Evolutionary conservation across 805 yeast species (phyloP).

Genomic region (Nakazawaea wyomingensis): DNA sequence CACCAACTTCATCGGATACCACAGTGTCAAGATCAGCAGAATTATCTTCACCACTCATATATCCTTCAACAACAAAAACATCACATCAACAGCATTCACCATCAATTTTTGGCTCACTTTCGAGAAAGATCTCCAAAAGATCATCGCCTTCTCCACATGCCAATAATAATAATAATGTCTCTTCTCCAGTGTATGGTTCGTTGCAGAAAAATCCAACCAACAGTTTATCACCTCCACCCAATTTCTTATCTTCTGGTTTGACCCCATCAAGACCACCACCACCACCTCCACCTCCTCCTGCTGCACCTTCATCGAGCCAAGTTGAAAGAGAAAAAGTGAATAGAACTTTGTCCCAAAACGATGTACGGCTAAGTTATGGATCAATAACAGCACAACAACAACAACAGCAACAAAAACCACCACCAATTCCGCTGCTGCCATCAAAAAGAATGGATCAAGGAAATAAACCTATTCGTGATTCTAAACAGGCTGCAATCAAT

Average conservation of each 20-base stretch:
- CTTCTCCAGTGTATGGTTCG: background rate
- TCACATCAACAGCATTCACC: conserved; percentile 13
- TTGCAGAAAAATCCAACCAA: background rate
- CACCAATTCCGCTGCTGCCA: conserved; percentile 22
- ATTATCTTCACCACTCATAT: conserved; percentile 12
- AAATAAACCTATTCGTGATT: conserved; percentile 20
- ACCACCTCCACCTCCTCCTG: conserved; percentile 24
- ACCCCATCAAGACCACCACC: conserved; percentile 31
- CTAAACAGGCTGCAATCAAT: conserved; percentile 44
- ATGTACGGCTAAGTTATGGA: too few relatives aligned
- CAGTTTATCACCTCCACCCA: conserved; percentile 8
- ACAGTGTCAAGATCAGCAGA: conserved; percentile 19
- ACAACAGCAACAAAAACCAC: background rate
- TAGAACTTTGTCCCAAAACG: too few relatives aligned
- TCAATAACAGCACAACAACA: background rate
- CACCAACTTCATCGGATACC: conserved; percentile 27
- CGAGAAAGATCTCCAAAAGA: conserved; percentile 24
- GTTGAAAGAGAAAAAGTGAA: conserved; percentile 13
- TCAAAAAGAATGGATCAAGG: conserved; percentile 22
- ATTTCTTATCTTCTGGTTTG: conserved; percentile 5
- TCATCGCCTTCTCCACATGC: conserved; percentile 14
- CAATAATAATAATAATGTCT: conserved; percentile 1
- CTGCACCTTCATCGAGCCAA: conserved; percentile 19
- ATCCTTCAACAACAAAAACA: too few relatives aligned
- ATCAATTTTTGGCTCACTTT: conserved; percentile 15